Base-by-base conservation (phyloP, 352 stramenopile species). In the Globisporangium takayamanum region DNA sequence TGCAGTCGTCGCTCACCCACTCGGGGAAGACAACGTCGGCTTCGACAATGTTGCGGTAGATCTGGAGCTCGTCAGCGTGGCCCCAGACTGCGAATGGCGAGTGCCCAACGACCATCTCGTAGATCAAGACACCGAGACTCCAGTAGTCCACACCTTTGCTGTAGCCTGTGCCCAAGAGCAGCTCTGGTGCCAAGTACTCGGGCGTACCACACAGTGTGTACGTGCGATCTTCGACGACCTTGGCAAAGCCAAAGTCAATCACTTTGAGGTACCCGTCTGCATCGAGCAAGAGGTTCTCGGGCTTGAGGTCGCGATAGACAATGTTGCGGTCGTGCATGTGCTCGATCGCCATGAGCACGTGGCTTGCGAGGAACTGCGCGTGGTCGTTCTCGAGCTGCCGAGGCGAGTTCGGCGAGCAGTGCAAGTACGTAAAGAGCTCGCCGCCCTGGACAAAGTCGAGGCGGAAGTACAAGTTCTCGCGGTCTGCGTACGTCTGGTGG, bases 11-110 rank as follows among this genome's bases (percentile, higher is more conserved):
- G 63, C 97, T 89, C 56, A 98, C 87, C 71, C 96, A 78, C 60
- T 84, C 86, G 30, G 92, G 92, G 61, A 92, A 95, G 45, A 97
- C 88, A 16, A 97, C 84, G 55, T 90, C 92, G 47, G 84, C 89
- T 55, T 92, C 87, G 33, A 97, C 63, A 55, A 98, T 98, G 66
- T 97, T 97, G 55, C 97, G 89, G 68, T 98, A 98, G 62, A 98
- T 97, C 18, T 87, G 88, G 60, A 98, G 96, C 44, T 88, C 84
- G 55, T 95, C 97, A 44, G 97, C 87, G 72, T 97, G 33, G 73
- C 2, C 95, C 95, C 5, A 98, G 68, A 6, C 92, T 69, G 95
- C 97, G 57, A 97, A 97, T 3, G 89, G 89, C 36, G 89, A 86
- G 53, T 90, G 89, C 2, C 90, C 90, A 0, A 81, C 90, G 11